These are phyloP conservation scores for Cinnamomum micranthum DNA, from an alignment of 164 flowering plant genomes.

Conservation along the genomic window DNA sequence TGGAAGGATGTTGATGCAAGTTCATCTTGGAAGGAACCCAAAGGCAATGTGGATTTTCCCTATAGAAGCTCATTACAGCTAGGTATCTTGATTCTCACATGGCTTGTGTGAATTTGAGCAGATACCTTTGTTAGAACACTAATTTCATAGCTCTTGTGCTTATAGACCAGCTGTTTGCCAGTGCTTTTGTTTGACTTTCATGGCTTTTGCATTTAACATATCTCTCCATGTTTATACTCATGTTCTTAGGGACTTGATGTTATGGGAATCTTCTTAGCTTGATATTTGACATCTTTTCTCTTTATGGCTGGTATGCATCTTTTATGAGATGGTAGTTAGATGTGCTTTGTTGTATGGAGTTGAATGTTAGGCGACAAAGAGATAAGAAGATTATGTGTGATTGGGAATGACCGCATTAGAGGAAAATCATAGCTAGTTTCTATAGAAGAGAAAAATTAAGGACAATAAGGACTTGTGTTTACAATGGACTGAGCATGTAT, in stretches of 20 bases:
- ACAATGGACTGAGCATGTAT: too few species aligned
- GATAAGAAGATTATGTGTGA: not conserved
- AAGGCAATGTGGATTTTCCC: not conserved
- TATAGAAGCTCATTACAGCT: not conserved
- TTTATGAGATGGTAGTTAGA: not conserved
- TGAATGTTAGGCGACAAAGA: not conserved
- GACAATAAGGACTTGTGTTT: too few species aligned
- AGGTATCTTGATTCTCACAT: not conserved
- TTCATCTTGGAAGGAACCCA: not conserved
- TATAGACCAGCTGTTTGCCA: not conserved
- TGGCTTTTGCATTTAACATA: not conserved
- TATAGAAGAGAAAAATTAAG: not conserved
- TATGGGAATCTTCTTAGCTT: not conserved
- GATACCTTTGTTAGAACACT: not conserved
- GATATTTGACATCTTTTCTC: not conserved
- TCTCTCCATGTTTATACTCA: not conserved
- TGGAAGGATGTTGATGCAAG: slow-evolving; percentile 4
- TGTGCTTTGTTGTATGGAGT: not conserved
- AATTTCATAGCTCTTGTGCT: not conserved
- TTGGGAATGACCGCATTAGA: not conserved
- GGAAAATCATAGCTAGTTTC: not conserved
- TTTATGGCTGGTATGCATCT: too few species aligned
- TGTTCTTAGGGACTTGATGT: not conserved
- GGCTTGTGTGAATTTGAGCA: not conserved
- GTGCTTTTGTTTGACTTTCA: not conserved